Evolutionary conservation across 2,329 filamentous ascomycete genomes (phyloP).

Genomic region (Lachnellula subtilissima): DNA sequence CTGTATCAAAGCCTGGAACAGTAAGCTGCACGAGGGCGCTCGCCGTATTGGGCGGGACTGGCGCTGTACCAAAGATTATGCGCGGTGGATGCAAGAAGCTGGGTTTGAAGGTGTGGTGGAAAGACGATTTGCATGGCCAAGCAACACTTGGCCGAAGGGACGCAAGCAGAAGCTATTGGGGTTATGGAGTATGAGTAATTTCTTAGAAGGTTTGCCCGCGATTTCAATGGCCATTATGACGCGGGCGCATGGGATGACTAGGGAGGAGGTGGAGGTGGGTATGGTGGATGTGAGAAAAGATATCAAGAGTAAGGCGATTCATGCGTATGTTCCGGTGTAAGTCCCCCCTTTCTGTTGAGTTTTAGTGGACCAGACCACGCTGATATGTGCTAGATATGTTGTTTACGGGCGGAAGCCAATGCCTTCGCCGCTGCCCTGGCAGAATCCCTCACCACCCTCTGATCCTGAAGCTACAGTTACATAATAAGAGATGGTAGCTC

Average conservation of each 20-base stretch:
- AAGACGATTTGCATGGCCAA: conserved; percentile 45
- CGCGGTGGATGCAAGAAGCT: conserved; percentile 40
- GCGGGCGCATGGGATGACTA: conserved; percentile 35
- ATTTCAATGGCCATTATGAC: conserved; percentile 35
- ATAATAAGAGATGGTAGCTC: background rate
- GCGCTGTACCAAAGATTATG: conserved; percentile 31
- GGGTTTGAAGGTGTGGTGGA: conserved; percentile 51
- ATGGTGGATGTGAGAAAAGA: conserved; percentile 36
- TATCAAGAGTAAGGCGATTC: conserved; percentile 33
- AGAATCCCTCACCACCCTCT: background rate
- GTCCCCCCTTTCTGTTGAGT: conserved; percentile 3
- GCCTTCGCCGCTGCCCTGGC: background rate
- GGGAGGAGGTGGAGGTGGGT: conserved; percentile 36
- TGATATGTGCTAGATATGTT: conserved; percentile 1
- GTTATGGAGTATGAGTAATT: conserved; percentile 21
- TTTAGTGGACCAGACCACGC: background rate
- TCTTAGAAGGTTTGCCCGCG: conserved; percentile 17
- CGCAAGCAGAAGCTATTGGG: conserved; percentile 48
- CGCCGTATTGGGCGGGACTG: conserved; percentile 13
- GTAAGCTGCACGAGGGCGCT: conserved; percentile 13
- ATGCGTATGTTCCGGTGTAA: conserved; percentile 33
- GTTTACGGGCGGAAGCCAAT: conserved; percentile 10
- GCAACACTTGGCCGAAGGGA: conserved; percentile 48
- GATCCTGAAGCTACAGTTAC: background rate
- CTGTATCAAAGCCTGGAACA: conserved; percentile 16